These are phyloP conservation scores for Rugonectria rugulosa DNA, from an alignment of 2,329 filamentous ascomycete species.

Conservation along the genomic window DNA sequence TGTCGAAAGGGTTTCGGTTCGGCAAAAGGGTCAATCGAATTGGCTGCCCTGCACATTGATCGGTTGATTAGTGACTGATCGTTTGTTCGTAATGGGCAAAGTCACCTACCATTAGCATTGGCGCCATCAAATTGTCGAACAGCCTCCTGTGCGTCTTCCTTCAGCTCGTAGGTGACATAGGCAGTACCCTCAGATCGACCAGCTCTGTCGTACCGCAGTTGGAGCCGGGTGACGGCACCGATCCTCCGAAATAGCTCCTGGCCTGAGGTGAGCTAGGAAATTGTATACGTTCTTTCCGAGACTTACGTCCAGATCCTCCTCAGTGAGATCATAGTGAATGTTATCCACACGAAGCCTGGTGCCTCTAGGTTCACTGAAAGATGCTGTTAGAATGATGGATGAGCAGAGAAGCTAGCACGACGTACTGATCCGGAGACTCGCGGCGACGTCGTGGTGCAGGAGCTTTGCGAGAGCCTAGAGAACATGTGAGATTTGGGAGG, in stretches of 20 bases:
- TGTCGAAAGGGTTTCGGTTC: conserved; percentile 64
- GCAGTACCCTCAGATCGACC: conserved; percentile 87
- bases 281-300: background rate
- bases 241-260: conserved; percentile 84
- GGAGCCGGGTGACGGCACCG: conserved; percentile 72
- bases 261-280: conserved; percentile 36
- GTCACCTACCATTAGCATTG: conserved; percentile 76
- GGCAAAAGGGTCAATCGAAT: conserved; percentile 77
- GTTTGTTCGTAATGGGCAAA: background rate
- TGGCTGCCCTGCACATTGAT: conserved; percentile 68
- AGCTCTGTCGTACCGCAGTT: conserved; percentile 84
- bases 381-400: conserved; percentile 23
- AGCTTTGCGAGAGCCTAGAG: conserved; percentile 49
- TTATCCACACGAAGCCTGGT: conserved; percentile 86
- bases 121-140: conserved; percentile 86
- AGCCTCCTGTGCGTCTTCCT: conserved; percentile 76
- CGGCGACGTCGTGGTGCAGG: conserved; percentile 53
- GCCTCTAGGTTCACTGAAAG: conserved; percentile 59
- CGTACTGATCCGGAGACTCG: conserved; percentile 52
- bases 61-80: conserved; percentile 3
- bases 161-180: conserved; percentile 79
- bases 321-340: conserved; percentile 88
- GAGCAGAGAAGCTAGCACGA: conserved; percentile 9
- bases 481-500: conserved; percentile 32
- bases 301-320: conserved; percentile 79